Conservation (phyloP, 2,329 filamentous ascomycete species). For the Colletotrichum phormii region DNA sequence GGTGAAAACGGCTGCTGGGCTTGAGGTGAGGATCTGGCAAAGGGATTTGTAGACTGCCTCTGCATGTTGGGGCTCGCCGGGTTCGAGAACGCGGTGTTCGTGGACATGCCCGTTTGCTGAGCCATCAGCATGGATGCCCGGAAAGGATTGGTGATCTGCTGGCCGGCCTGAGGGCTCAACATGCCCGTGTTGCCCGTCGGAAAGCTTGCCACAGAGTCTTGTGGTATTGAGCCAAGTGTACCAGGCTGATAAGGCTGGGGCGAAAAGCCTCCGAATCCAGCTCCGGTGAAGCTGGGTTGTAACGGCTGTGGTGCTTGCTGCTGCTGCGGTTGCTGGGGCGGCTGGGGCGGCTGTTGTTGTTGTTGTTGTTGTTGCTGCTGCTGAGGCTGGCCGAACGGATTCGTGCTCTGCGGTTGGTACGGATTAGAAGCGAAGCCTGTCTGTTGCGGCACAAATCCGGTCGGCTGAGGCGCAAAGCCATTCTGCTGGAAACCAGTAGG, state of each 20-base stretch:
- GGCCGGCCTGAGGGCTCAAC: conserved; percentile 56
- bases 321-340: conserved; percentile 43
- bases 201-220: conserved; percentile 65
- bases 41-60: conserved; percentile 86
- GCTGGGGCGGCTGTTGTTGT: conserved; percentile 37
- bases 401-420: conserved; percentile 54
- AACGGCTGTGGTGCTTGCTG: conserved; percentile 49
- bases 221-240: conserved; percentile 67
- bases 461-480: conserved; percentile 56
- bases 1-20: conserved; percentile 50
- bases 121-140: conserved; percentile 85
- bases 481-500: conserved; percentile 51
- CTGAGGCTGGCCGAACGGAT: conserved; percentile 46
- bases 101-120: conserved; percentile 63
- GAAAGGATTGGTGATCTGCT: conserved; percentile 89
- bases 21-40: conserved; percentile 71
- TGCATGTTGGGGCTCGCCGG: conserved; percentile 48
- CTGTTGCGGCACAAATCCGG: conserved; percentile 54
- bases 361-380: conserved; percentile 49
- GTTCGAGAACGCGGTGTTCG: conserved; percentile 54
- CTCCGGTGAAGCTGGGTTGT: conserved; percentile 70
- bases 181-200: conserved; percentile 58
- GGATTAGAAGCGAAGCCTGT: conserved; percentile 54
- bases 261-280: conserved; percentile 86
- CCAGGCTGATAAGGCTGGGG: conserved; percentile 71